These are phyloP conservation scores for Amaranthus tricolor DNA, from an alignment of 179 eudicot species.

Conservation along the genomic window DNA sequence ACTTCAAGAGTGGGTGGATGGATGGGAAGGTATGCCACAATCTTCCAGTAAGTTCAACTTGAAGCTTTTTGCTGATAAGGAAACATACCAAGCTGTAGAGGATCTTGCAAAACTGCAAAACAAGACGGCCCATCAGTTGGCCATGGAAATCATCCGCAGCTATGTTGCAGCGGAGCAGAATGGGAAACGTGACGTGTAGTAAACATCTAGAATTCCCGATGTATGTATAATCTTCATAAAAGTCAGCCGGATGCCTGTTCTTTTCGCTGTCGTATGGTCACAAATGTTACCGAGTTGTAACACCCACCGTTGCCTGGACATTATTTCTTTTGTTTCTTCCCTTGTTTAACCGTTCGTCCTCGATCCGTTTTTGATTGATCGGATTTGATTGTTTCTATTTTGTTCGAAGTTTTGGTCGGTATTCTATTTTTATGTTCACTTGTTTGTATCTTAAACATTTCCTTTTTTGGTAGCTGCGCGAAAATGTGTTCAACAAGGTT, in stretches of 20 bases:
- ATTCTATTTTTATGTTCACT: background rate
- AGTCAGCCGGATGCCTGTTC: slow-evolving; percentile 11
- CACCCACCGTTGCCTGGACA: background rate
- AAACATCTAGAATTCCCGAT: background rate
- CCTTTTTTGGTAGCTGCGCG: background rate
- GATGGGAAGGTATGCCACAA: slow-evolving; percentile 66
- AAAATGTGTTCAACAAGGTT: background rate
- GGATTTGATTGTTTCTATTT: background rate
- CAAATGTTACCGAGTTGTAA: background rate
- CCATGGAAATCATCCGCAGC: slow-evolving; percentile 79
- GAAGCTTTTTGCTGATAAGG: slow-evolving; percentile 73
- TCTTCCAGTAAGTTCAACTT: slow-evolving; percentile 51
- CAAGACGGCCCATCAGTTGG: slow-evolving; percentile 78
- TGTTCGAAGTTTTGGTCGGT: slow-evolving; percentile 12
- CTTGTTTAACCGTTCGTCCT: background rate
- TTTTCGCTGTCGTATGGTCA: slow-evolving; percentile 16
- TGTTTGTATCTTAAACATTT: background rate
- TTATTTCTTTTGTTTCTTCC: background rate
- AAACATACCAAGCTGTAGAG: slow-evolving; percentile 67
- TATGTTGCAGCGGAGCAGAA: slow-evolving; percentile 66
- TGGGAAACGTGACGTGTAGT: slow-evolving; percentile 38
- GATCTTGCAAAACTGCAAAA: slow-evolving; percentile 66
- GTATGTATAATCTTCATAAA: background rate
- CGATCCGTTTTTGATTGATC: background rate
- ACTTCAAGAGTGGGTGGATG: slow-evolving; percentile 73